Percentiles rank a stretch among this genome's conserved stretches.
Evolutionary conservation across 495 filamentous ascomycete genomes (phyloP).

Genomic region (Penicillium cosmopolitanum): DNA sequence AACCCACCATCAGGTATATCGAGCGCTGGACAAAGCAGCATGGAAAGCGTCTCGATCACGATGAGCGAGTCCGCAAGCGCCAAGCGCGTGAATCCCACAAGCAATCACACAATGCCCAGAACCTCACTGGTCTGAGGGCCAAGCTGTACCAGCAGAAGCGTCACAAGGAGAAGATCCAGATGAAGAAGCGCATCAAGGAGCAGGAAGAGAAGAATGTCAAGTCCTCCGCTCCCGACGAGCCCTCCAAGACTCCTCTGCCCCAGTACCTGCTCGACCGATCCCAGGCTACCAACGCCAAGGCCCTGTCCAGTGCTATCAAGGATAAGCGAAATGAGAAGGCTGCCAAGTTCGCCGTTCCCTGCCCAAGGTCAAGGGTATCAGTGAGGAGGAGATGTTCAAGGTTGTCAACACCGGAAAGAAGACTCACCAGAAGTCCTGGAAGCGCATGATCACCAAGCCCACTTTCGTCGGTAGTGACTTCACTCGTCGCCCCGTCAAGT

Average conservation of each 20-base stretch:
- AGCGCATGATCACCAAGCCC: slow-evolving; percentile 93
- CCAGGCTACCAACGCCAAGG: slow-evolving; percentile 86
- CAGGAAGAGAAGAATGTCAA: slow-evolving; percentile 97
- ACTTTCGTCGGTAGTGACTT: slow-evolving; percentile 91
- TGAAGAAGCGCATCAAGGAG: slow-evolving; percentile 93
- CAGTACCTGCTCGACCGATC: slow-evolving; percentile 89
- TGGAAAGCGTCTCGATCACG: slow-evolving; percentile 81
- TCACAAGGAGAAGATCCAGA: slow-evolving; percentile 97
- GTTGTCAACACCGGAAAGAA: slow-evolving; percentile 94
- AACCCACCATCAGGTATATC: slow-evolving; percentile 65
- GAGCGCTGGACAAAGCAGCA: slow-evolving; percentile 85
- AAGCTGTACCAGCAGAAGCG: slow-evolving; percentile 95
- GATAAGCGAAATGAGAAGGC: slow-evolving; percentile 89
- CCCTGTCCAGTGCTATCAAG: slow-evolving; percentile 81
- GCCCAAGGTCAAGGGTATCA: slow-evolving; percentile 91
- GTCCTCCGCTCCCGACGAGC: slow-evolving; percentile 74
- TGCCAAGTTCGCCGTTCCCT: slow-evolving; percentile 94
- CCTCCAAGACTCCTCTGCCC: slow-evolving; percentile 74
- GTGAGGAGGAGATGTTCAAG: slow-evolving; percentile 98
- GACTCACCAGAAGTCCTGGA: slow-evolving; percentile 81
- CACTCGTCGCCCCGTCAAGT: slow-evolving; percentile 91
- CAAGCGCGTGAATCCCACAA: slow-evolving; percentile 86
- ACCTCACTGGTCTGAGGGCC: slow-evolving; percentile 84
- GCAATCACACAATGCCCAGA: slow-evolving; percentile 84
- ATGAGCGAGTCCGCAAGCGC: slow-evolving; percentile 88